These are phyloP conservation scores for Hirschfeldia incana DNA, from an alignment of 345 rosid genomes.

Conservation along the genomic window DNA sequence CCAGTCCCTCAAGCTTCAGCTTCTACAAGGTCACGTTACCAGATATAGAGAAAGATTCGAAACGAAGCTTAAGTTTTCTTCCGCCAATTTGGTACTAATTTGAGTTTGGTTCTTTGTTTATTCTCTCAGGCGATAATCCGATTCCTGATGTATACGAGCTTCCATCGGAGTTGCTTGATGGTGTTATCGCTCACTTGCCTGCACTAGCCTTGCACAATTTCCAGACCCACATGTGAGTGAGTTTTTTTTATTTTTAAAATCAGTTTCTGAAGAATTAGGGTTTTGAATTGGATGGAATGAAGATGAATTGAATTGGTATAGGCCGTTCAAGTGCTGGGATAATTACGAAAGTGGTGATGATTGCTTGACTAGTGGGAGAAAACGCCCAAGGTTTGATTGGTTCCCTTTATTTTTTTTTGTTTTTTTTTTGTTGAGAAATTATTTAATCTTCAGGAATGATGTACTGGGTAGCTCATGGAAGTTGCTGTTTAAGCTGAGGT, in stretches of 20 bases:
- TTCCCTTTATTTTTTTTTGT: not conserved
- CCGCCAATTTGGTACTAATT: not conserved
- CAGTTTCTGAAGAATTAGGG: not conserved
- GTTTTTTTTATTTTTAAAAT: not conserved
- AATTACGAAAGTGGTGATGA: conserved; percentile 45
- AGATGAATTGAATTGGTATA: conserved; percentile 35
- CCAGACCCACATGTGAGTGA: conserved; percentile 57
- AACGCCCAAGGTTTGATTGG: conserved; percentile 58
- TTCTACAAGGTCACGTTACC: conserved; percentile 47
- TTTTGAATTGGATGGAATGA: not conserved
- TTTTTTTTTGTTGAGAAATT: not conserved
- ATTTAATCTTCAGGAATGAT: conserved; percentile 42
- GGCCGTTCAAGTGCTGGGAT: conserved; percentile 57
- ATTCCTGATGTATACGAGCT: conserved; percentile 55
- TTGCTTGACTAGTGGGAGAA: conserved; percentile 49
- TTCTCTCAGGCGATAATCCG: conserved; percentile 48
- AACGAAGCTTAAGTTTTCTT: not conserved
- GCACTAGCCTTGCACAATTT: conserved; percentile 69
- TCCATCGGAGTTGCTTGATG: conserved; percentile 60
- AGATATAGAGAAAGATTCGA: not conserved
- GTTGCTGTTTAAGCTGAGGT: conserved; percentile 58
- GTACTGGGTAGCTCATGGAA: conserved; percentile 60
- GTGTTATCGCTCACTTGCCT: conserved; percentile 53
- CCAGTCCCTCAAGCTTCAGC: conserved; percentile 47
- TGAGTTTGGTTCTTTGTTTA: not conserved